These are phyloP conservation scores for Ustilago tritici DNA, from an alignment of 1,284 basidiomycete species.

Conservation along the genomic window DNA sequence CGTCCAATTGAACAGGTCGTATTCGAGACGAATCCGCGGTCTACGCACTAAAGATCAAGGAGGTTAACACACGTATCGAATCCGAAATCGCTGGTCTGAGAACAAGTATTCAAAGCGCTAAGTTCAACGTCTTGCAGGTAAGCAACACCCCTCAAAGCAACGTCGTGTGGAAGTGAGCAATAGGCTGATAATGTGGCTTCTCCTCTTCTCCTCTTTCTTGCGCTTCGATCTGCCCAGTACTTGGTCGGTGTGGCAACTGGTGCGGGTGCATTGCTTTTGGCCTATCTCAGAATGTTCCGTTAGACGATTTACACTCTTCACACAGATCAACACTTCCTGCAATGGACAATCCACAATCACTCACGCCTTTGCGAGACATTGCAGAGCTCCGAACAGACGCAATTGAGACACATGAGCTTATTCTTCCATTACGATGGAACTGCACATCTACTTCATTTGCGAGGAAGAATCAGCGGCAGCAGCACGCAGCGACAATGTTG, in stretches of 20 bases:
- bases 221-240: constrained; percentile 41
- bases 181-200: background rate
- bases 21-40: constrained; percentile 92
- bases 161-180: background rate
- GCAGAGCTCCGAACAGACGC: background rate
- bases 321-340: background rate
- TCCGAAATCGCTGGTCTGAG: constrained; percentile 91
- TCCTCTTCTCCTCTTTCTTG: background rate
- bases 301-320: constrained; percentile 19
- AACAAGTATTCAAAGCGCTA: constrained; percentile 91
- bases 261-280: constrained; percentile 86
- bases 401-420: background rate
- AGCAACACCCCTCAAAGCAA: background rate
- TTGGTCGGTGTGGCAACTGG: constrained; percentile 77
- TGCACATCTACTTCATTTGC: background rate
- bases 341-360: background rate
- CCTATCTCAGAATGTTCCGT: constrained; percentile 76
- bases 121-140: constrained; percentile 73
- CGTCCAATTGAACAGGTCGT: constrained; percentile 69
- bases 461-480: background rate
- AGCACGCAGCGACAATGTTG: constrained; percentile 34
- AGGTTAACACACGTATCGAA: constrained; percentile 97
- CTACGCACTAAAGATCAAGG: constrained; percentile 96
- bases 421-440: background rate
- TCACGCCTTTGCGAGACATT: background rate